phyloP scores from a whole-genome alignment of 805 yeast species.

The Candida multigemmis region DNA sequence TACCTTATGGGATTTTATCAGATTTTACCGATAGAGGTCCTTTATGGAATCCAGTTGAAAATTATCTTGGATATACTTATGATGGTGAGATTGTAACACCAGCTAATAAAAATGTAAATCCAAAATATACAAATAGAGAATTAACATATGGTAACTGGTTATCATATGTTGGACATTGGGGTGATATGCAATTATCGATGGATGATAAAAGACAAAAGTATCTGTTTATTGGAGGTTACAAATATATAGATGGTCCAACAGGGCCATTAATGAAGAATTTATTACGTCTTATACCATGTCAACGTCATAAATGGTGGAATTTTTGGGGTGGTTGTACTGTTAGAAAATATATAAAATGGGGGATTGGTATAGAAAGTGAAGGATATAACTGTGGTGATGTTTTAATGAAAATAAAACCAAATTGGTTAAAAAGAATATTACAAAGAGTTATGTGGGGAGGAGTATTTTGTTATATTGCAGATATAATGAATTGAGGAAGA shows the following conservation, averaged over 20 bases:
- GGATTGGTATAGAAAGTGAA: slow-evolving; percentile 83
- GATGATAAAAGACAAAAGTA: slow-evolving; percentile 75
- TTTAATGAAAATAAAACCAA: slow-evolving; percentile 45
- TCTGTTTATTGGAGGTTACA: slow-evolving; percentile 80
- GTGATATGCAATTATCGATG: slow-evolving; percentile 61
- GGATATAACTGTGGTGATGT: slow-evolving; percentile 74
- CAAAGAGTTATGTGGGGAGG: slow-evolving; percentile 55
- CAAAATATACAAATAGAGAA: slow-evolving; percentile 46
- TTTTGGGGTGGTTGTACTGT: slow-evolving; percentile 76
- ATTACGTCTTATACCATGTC: slow-evolving; percentile 64
- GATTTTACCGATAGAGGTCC: slow-evolving; percentile 96
- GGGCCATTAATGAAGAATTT: slow-evolving; percentile 85
- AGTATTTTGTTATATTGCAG: slow-evolving; percentile 45
- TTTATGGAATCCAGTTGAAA: slow-evolving; percentile 86
- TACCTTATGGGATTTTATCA: slow-evolving; percentile 82
- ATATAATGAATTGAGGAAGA: slow-evolving; percentile 36
- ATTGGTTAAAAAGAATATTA: slow-evolving; percentile 37
- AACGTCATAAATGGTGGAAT: slow-evolving; percentile 89
- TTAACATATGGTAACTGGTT: slow-evolving; percentile 64
- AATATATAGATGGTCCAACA: slow-evolving; percentile 84
- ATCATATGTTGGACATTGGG: slow-evolving; percentile 81
- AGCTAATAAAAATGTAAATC: slow-evolving; percentile 27
- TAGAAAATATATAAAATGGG: slow-evolving; percentile 64
- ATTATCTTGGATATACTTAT: slow-evolving; percentile 73
- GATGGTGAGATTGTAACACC: slow-evolving; percentile 49